Conservation (phyloP, 306 rosid species). For the Alnus glutinosa region DNA sequence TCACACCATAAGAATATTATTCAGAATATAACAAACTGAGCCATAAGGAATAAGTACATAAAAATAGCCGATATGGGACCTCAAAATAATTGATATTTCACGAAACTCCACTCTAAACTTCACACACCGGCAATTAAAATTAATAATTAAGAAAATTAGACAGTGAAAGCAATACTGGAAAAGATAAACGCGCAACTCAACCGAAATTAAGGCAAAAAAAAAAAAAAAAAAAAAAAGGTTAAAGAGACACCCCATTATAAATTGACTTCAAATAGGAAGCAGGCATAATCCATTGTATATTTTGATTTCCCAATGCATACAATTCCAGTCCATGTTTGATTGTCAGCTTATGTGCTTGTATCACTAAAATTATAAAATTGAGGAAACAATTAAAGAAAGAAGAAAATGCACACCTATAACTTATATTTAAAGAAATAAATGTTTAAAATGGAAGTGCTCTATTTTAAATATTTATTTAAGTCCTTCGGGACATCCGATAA, state of each 20-base stretch:
- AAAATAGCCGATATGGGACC: not conserved
- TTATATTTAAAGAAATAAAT: too few relatives aligned
- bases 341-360: not conserved
- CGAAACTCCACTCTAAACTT: not conserved
- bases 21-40: not conserved
- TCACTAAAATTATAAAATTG: not conserved
- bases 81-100: not conserved
- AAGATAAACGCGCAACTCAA: too few relatives aligned
- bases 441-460: too few relatives aligned
- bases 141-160: not conserved
- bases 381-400: not conserved
- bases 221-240: too few relatives aligned
- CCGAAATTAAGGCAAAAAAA: too few relatives aligned
- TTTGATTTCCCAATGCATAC: not conserved
- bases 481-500: too few relatives aligned
- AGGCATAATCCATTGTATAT: too few relatives aligned
- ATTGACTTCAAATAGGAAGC: too few relatives aligned
- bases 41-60: not conserved
- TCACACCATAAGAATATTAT: not conserved
- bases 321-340: not conserved
- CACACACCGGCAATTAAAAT: not conserved
- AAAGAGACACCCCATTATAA: too few relatives aligned
- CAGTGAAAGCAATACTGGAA: not conserved
- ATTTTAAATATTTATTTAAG: too few relatives aligned
- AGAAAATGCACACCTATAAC: not conserved